phyloP scores from a whole-genome alignment of 805 yeast genomes.

The Lachancea quebecensis region DNA sequence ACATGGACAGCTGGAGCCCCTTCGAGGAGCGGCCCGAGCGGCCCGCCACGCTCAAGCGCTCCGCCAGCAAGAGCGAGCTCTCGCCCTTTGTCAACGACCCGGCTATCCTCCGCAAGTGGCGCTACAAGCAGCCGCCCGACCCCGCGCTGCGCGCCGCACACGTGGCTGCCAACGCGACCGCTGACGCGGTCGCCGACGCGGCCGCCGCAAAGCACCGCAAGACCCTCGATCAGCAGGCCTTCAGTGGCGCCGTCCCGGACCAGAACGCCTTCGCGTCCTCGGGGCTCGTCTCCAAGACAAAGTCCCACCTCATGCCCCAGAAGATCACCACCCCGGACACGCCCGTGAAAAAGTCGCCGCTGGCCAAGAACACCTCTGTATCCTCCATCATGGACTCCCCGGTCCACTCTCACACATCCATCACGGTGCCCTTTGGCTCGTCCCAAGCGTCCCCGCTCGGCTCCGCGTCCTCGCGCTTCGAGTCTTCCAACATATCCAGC shows the following conservation, averaged over 20 bases:
- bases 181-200: not conserved
- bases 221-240: slow-evolving; percentile 3
- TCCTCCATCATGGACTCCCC: slow-evolving; percentile 11
- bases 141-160: not conserved
- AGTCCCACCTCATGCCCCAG: slow-evolving; percentile 16
- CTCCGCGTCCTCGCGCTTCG: slow-evolving; percentile 3
- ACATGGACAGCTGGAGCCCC: slow-evolving; percentile 27
- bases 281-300: slow-evolving; percentile 27
- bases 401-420: slow-evolving; percentile 7
- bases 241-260: slow-evolving; percentile 22
- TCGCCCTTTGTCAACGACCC: slow-evolving; percentile 29
- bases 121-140: slow-evolving; percentile 9
- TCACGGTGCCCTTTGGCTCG: slow-evolving; percentile 4
- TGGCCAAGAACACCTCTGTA: slow-evolving; percentile 9
- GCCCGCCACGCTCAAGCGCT: slow-evolving; percentile 19
- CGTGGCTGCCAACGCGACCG: no score
- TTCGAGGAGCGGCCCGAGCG: slow-evolving; percentile 15
- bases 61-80: slow-evolving; percentile 25
- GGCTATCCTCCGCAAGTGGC: slow-evolving; percentile 16
- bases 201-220: slow-evolving; percentile 7
- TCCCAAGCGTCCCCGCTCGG: slow-evolving; percentile 6
- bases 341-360: slow-evolving; percentile 30
- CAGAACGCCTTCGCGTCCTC: slow-evolving; percentile 22
- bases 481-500: slow-evolving; percentile 5
- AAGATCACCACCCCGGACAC: slow-evolving; percentile 26